Evolutionary conservation across 169 alveolate species (phyloP), one percentile per base, ranked within the genome.

Genomic region (Theileria parva): DNA sequence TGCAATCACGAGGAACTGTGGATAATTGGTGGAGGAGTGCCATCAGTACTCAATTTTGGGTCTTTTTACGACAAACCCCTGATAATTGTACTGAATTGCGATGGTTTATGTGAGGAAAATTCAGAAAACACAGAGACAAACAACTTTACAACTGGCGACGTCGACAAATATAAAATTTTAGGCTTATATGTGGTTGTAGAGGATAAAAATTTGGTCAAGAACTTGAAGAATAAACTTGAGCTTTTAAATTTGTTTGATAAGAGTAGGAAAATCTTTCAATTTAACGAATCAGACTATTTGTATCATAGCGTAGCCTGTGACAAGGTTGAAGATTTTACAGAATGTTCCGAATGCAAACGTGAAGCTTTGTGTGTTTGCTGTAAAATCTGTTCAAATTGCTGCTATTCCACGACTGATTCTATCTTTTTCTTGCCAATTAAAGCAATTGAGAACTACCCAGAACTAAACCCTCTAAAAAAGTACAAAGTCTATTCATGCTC

Each of bases 11-110:
- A 23, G 39, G 77, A 68, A 73, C 44, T 73, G 37, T 57, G 69
- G 71, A 73, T 59, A 30, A 17, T 30, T 15, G 80, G 80, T 17
- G 80, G 80, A 37, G 80, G 80, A n/a, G 39, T 63, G 2, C 59
- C 71, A 21, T 3, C 60, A 8, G 7, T 15, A 0, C 34, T 17
- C 13, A 44, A 17, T 21, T 73, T 8, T 53, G 73, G 71, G 21
- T 6, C 80, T n/a, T 15, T 57, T 17, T 73, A 57, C 37, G 80
- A 73, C 23, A 1, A 15, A 21, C 80, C 80, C 3, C 3, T 44
- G 7, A 68, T 66, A 51, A 44, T 68, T 37, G 44, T 68, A 27
- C 11, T 66, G 44, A 37, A 13, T 11, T 71, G 79, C 11, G 44
- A 23, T 3, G 48, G 55, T 0, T 34, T 23, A 0, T 71, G 71